Base-by-base conservation (phyloP, 495 filamentous ascomycete species). In the Daldinia childiae region DNA sequence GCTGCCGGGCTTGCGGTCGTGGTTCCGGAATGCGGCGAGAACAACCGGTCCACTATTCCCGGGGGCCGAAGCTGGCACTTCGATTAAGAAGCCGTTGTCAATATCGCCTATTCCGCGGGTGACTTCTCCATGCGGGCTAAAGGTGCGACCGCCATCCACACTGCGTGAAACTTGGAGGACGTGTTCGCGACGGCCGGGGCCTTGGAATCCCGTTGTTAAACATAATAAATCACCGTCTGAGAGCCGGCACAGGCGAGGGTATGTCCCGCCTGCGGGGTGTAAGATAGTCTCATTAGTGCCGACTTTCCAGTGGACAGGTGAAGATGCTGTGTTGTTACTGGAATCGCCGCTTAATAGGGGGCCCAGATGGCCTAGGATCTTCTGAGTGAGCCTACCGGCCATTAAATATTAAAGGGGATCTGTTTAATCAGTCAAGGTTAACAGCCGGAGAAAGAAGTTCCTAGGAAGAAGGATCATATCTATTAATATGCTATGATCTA, bases 21-120 rank as follows among this genome's bases (percentile, higher is more conserved):
- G 89, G 74, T 91, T 90, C n/a, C 89, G 83, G 75, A 90, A 91
- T 0, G 88, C 88, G 4, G 82, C 85, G 0, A 91, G 82, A 12
- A 91, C 78, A 0, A 77, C 78, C 1, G 73, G 36, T 1, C n/a
- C 7, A 30, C 30, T 15, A 54, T 3, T 17, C 21, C 0, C 76
- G 76, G 2, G 19, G 9, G 3, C 21, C 14, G 66, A 48, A 1
- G 68, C 38, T 0, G 84, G 80, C 0, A 88, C 80, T 60, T 90
- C 86, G 19, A 88, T 80, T 19, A 89, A 69, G 73, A 85, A 89
- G 55, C 82, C 80, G 75, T 91, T 91, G 76, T 90, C 89, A 62
- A 88, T 80, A 67, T 91, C 88, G 6, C 83, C 82, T 1, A 72
- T 39, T 6, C 70, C 68, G 26, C 76, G 76, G 12, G 76, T 41